Evolutionary conservation across 1,284 basidiomycete genomes (phyloP).

Genomic region (Macrocystidia cucumis): DNA sequence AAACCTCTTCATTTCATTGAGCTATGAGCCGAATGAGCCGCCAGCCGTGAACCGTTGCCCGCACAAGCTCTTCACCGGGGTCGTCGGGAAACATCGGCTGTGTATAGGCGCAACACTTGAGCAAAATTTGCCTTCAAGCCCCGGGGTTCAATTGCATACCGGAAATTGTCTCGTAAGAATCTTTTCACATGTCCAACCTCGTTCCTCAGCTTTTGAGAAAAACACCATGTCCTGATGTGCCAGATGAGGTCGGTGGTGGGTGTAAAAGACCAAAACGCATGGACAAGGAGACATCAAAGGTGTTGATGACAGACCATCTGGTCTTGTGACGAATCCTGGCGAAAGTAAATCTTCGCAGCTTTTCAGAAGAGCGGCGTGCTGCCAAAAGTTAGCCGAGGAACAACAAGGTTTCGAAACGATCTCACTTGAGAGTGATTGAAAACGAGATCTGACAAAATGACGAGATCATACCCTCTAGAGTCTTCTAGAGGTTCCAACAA

Average conservation of each 20-base stretch:
- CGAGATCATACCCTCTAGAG: conserved; percentile 56
- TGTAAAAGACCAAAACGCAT: conserved; percentile 83
- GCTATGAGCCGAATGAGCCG: conserved; percentile 29
- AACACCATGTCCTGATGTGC: conserved; percentile 84
- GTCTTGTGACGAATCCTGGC: no score
- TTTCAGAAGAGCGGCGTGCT: conserved; percentile 80
- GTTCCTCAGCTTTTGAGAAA: conserved; percentile 57
- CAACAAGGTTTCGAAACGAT: not conserved
- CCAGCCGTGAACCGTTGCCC: conserved; percentile 79
- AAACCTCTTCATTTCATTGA: no score
- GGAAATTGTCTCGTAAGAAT: conserved; percentile 63
- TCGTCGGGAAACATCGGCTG: conserved; percentile 88
- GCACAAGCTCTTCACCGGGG: conserved; percentile 65
- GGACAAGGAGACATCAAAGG: no score
- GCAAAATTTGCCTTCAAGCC: no score
- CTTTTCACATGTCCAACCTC: conserved; percentile 74
- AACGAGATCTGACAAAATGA: conserved; percentile 89
- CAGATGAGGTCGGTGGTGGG: conserved; percentile 85
- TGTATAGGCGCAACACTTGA: conserved; percentile 7
- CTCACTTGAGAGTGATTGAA: conserved; percentile 83
- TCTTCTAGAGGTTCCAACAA: conserved; percentile 38
- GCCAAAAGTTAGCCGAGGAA: conserved; percentile 1
- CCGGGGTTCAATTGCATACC: conserved; percentile 34
- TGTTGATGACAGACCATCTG: no score
- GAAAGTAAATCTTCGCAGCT: conserved; percentile 57